These are phyloP conservation scores for Neurospora terricola DNA, from an alignment of 495 filamentous ascomycete species.

Conservation along the genomic window DNA sequence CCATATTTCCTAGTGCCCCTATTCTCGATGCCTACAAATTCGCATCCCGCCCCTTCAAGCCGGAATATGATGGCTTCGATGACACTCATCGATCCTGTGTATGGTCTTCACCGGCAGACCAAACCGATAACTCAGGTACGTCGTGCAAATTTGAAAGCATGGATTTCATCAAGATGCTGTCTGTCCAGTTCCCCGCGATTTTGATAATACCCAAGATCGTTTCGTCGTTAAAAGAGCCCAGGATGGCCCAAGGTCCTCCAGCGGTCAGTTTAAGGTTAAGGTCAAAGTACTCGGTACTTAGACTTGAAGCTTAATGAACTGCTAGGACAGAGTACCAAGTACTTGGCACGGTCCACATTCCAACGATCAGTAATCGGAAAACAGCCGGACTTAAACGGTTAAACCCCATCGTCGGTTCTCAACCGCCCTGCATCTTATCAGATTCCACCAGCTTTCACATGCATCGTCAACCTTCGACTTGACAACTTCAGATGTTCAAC, in stretches of 20 bases:
- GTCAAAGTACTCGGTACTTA: background rate
- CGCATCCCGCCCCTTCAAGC: background rate
- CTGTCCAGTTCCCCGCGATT: background rate
- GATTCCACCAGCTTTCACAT: background rate
- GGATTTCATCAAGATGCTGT: background rate
- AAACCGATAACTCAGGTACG: background rate
- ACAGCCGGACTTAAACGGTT: background rate
- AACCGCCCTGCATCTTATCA: background rate
- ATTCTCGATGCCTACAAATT: background rate
- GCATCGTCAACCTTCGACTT: background rate
- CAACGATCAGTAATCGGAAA: background rate
- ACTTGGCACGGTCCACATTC: background rate
- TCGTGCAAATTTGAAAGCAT: background rate
- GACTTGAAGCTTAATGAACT: too few relatives aligned
- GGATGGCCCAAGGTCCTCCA: background rate
- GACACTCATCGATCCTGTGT: background rate
- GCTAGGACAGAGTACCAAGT: background rate
- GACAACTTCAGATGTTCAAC: background rate
- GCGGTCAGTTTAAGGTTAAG: background rate
- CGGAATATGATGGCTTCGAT: background rate
- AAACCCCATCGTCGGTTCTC: background rate
- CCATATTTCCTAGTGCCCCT: too few relatives aligned
- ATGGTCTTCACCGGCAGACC: background rate
- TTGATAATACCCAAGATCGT: background rate
- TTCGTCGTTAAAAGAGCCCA: background rate